Base-by-base conservation (phyloP, 805 yeast genomes). In the Candida rishiriensis region DNA sequence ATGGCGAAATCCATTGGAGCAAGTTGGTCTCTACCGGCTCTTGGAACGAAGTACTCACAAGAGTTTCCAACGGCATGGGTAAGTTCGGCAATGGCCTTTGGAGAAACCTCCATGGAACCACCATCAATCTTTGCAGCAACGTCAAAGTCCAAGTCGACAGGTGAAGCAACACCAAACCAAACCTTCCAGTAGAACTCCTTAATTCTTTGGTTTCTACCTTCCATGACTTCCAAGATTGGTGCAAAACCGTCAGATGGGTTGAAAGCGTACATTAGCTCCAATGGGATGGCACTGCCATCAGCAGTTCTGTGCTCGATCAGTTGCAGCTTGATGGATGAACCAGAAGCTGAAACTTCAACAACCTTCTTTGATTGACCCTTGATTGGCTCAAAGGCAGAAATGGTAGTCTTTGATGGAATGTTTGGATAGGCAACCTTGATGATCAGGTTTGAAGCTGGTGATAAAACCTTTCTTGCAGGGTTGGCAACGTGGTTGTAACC, bases 1-100 rank as follows among this genome's bases (percentile, higher is more conserved):
- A 93, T 93, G 40, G 99, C 98, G 63, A 90, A 93, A 73, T 93
- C 99, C 98, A 93, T 91, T 60, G 99, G 99, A 39, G 98, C 99
- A 56, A 81, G 74, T 47, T 88, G 83, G 51, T 77, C 78, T 67
- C 87, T 85, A 52, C 90, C 93, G 40, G 87, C 79, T 73, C 96
- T 82, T 47, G 84, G 77, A 55, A 90, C 96, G 58, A 89, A 93
- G 49, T 95, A 96, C 71, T 93, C 98, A 68, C 96, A 89, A 54
- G 85, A 85, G 78, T 93, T 93, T 55, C 97, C 97, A 63, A 93
- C 88, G 48, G 97, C 97, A 58, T 90, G 97, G 30, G 96, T 90
- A 66, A 93, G 88, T 67, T 90, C 96, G 49, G 89, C 78, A 64
- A 93, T 86, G 52, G 81, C 87, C 65, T 83, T 76, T 41, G 83